Evolutionary conservation across 331 rosid species (phyloP).

Genomic region (Acacia concinna): DNA sequence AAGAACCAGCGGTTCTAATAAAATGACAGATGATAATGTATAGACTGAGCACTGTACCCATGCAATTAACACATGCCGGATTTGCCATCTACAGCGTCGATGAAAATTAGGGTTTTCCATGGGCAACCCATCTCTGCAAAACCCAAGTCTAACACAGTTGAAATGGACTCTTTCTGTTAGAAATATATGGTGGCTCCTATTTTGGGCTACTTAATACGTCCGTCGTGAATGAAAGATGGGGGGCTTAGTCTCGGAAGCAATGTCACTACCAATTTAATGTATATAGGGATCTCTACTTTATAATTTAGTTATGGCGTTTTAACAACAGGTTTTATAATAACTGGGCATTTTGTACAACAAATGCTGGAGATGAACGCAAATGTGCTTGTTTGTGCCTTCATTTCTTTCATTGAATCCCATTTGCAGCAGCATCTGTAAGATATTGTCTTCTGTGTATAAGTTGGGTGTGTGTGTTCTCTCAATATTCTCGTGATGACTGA

Average conservation of each 20-base stretch:
- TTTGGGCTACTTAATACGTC: slow-evolving; percentile 30
- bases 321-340: slow-evolving; percentile 22
- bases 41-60: slow-evolving; percentile 58
- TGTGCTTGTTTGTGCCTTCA: slow-evolving; percentile 43
- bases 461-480: background rate
- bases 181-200: slow-evolving; percentile 30
- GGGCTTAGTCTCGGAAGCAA: slow-evolving; percentile 25
- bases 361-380: slow-evolving; percentile 40
- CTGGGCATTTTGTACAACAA: slow-evolving; percentile 30
- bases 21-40: slow-evolving; percentile 42
- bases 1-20: slow-evolving; percentile 32
- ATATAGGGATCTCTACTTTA: slow-evolving; percentile 39
- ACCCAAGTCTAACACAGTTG: slow-evolving; percentile 23
- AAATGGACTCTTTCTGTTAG: background rate
- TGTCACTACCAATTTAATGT: slow-evolving; percentile 43
- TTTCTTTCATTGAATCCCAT: slow-evolving; percentile 19
- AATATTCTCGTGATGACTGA: background rate
- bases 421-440: background rate
- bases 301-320: slow-evolving; percentile 33
- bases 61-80: slow-evolving; percentile 51
- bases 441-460: background rate
- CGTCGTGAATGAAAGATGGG: slow-evolving; percentile 25
- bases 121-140: background rate
- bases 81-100: slow-evolving; percentile 56
- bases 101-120: slow-evolving; percentile 25